These are phyloP conservation scores for Friedmanniomyces simplex DNA, from an alignment of 495 filamentous ascomycete genomes.

Conservation along the genomic window DNA sequence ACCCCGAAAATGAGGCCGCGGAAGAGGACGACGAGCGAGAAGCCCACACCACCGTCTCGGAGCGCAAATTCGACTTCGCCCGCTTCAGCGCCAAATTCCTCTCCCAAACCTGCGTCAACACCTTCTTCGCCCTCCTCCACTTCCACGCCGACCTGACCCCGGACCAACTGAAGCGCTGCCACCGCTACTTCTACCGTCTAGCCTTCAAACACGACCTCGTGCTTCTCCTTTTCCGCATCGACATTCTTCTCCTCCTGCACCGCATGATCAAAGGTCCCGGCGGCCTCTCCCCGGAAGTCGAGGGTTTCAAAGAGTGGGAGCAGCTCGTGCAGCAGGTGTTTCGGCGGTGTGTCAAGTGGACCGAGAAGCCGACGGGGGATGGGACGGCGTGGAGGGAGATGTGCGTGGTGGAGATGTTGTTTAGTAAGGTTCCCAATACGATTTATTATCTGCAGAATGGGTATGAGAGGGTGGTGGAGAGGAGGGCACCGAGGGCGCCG, in stretches of 20 bases:
- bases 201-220: conserved; percentile 90
- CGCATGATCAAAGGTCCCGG: conserved; percentile 88
- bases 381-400: conserved; percentile 42
- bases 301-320: conserved; percentile 79
- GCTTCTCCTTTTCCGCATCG: conserved; percentile 77
- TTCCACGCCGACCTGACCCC: conserved; percentile 74
- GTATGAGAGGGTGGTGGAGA: conserved; percentile 66
- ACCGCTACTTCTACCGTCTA: conserved; percentile 89
- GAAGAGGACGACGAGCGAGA: conserved; percentile 35
- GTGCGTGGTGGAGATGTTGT: conserved; percentile 77
- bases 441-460: conserved; percentile 83
- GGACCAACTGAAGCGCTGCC: conserved; percentile 79
- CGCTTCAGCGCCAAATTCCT: conserved; percentile 72
- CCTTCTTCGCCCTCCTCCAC: conserved; percentile 68
- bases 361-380: conserved; percentile 44
- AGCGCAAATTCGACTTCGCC: conserved; percentile 89
- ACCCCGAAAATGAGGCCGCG: conserved; percentile 40
- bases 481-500: conserved; percentile 49
- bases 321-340: conserved; percentile 65
- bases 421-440: conserved; percentile 81
- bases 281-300: conserved; percentile 48
- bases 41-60: conserved; percentile 57
- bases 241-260: conserved; percentile 80
- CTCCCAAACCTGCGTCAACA: conserved; percentile 75
- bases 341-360: conserved; percentile 57